Percentiles rank a stretch among this genome's conserved stretches.
These are phyloP conservation scores for Linnemannia hyalina DNA, from an alignment of 192 early-diverging fungal species.

Conservation along the genomic window DNA sequence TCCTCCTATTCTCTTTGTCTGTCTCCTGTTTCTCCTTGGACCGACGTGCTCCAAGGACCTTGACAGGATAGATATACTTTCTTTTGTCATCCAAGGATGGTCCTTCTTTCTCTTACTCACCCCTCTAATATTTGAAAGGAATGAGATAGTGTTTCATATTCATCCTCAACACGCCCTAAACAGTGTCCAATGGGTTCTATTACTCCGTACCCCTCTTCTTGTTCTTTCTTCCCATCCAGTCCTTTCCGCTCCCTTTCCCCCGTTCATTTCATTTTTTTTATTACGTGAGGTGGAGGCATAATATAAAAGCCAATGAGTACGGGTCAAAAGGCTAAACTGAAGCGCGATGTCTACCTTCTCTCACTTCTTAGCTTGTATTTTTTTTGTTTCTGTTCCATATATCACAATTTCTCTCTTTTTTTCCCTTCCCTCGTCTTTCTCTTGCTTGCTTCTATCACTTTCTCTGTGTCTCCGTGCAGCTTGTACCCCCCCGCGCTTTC, in stretches of 20 bases:
- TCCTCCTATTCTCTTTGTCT: background rate
- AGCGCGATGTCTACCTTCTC: no score
- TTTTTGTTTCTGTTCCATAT: background rate
- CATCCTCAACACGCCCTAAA: background rate
- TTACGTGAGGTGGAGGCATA: background rate
- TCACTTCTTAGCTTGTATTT: conserved; percentile 8
- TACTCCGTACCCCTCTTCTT: background rate
- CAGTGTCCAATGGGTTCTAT: background rate
- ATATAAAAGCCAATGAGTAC: no score
- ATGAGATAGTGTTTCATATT: background rate
- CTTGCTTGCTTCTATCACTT: no score
- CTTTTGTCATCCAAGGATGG: background rate
- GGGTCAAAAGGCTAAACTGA: no score
- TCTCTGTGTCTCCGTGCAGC: background rate
- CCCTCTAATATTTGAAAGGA: background rate
- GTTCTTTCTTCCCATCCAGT: background rate
- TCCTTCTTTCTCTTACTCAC: background rate
- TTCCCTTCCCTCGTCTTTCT: background rate
- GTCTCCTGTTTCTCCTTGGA: background rate
- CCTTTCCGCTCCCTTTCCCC: background rate
- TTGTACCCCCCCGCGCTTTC: background rate
- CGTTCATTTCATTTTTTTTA: background rate
- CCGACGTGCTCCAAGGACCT: background rate
- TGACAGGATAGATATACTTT: background rate
- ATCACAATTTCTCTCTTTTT: background rate